phyloP scores from a whole-genome alignment of 2,329 filamentous ascomycete species.

The Berkeleyomyces rouxiae region DNA sequence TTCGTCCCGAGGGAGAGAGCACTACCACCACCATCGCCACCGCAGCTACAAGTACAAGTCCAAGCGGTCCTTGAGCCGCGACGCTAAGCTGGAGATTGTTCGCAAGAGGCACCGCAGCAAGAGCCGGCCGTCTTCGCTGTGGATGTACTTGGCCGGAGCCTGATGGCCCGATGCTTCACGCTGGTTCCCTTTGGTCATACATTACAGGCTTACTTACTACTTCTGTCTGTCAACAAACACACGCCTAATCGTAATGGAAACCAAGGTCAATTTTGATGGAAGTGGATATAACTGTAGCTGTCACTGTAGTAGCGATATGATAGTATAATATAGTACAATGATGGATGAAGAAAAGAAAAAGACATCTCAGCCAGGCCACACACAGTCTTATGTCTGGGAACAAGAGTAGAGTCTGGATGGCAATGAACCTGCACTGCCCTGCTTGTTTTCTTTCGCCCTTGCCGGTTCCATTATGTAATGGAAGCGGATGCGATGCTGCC shows the following conservation, averaged over 20 bases:
- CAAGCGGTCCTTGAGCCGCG: not conserved
- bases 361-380: not conserved
- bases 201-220: not conserved
- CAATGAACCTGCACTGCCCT: not conserved
- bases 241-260: not conserved
- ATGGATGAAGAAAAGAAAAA: not conserved
- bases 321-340: not conserved
- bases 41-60: slow-evolving; percentile 17
- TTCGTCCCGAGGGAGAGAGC: slow-evolving; percentile 23
- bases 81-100: slow-evolving; percentile 34
- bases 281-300: slow-evolving; percentile 1
- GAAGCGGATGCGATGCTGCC: not conserved
- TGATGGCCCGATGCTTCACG: slow-evolving; percentile 15
- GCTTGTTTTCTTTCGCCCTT: not conserved
- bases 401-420: not conserved
- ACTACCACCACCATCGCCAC: slow-evolving; percentile 26
- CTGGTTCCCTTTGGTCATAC: not conserved
- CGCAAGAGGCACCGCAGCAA: slow-evolving; percentile 40
- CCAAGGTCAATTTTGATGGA: not conserved
- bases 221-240: not conserved
- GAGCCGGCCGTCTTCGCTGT: slow-evolving; percentile 38
- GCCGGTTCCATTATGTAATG: not conserved
- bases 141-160: slow-evolving; percentile 41
- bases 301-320: not conserved
- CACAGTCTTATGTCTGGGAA: too few relatives aligned